Base-by-base conservation (phyloP, 176 grass and related monocot species). In the Aegilops bicornis region DNA sequence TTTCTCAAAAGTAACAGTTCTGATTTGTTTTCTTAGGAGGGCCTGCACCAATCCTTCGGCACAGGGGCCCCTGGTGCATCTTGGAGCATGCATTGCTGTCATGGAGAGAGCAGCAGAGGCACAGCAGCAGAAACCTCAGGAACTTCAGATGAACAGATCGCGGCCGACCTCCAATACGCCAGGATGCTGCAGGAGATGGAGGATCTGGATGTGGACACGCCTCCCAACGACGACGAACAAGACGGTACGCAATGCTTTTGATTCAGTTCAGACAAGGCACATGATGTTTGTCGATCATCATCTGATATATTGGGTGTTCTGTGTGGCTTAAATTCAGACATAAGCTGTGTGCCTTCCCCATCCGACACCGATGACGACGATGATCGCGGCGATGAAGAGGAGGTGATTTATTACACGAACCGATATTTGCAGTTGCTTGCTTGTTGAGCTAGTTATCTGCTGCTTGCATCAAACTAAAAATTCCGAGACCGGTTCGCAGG, bases 101-200 rank as follows among this genome's bases (percentile, higher is more conserved):
- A 76, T 5, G 92, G 63, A 29, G 85, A 93, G 47, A 90, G 85
- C 68, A 86, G 87, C 60, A 63, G 52, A 14, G 23, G 50, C 33
- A 76, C 47, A 22, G 29, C 66, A 45, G 60, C 43, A 66, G 60
- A n/a, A 86, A 32, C 66, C 65, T 81, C 77, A 7, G 62, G 40
- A 62, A 43, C 25, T 83, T 78, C 86, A 78, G 84, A 75, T 40
- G 77, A 84, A 33, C 91, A 93, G 63, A 76, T 97, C 29, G 87
- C 68, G 17, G 66, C 78, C 2, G 95, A 95, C 37, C 84, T 90
- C 10, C 76, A 81, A 23, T 82, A 88, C 52, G 92, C 95, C 8
- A 88, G 35, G 87, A 82, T 69, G 76, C 79, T 92, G 25, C 91
- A 91, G 86, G 90, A 89, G 52, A 80, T 93, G 64, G 92, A 93